Conservation (phyloP, 257 asterid genomes). For the Przewalskia tangutica region DNA sequence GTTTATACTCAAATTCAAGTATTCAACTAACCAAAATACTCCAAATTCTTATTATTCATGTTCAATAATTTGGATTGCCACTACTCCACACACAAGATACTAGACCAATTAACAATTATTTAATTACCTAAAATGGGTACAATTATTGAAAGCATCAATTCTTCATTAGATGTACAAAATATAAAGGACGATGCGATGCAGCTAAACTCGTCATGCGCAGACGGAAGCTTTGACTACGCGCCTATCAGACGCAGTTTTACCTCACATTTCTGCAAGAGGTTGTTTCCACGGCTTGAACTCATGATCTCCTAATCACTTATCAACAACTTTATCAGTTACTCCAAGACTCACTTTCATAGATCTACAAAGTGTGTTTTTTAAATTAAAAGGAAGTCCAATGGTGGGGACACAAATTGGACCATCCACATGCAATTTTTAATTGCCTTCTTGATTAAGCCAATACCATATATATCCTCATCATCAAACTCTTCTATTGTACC, state of each 20-base stretch:
- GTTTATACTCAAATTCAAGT: not conserved
- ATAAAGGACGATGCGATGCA: too few species aligned
- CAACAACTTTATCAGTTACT: too few species aligned
- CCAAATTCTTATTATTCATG: not conserved
- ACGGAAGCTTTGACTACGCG: too few species aligned
- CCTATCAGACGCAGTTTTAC: too few species aligned
- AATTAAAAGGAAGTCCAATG: not conserved
- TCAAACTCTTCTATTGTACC: conserved; percentile 5
- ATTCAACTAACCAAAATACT: not conserved
- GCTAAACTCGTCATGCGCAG: too few species aligned
- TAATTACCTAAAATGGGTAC: not conserved
- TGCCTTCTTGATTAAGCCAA: conserved; percentile 21
- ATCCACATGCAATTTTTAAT: conserved; percentile 16
- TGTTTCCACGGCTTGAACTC: too few species aligned
- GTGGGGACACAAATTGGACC: conserved; percentile 9
- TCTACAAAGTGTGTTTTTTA: too few species aligned
- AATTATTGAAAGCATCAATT: not conserved
- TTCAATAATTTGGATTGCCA: not conserved
- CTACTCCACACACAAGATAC: not conserved
- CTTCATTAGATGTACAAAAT: not conserved
- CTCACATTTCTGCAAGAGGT: too few species aligned
- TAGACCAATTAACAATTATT: not conserved
- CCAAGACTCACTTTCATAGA: too few species aligned
- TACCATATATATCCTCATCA: not conserved
- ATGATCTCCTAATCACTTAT: too few species aligned